Conservation (phyloP, 139 green algal species). For the Picochlorum sp. region DNA sequence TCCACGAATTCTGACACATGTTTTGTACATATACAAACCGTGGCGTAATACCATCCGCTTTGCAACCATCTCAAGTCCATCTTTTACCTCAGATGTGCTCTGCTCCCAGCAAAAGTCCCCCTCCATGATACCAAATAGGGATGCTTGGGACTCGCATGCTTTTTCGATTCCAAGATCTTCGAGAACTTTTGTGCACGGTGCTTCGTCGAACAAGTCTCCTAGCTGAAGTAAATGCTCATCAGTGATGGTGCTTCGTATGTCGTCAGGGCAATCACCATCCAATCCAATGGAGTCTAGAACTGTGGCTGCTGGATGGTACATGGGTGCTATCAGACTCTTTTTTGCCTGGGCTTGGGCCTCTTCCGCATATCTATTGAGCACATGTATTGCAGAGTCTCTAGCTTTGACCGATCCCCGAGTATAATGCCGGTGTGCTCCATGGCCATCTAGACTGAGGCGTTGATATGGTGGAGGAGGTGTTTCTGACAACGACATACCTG, state of each 20-base stretch:
- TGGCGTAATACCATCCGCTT: conserved; percentile 49
- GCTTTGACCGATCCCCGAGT: conserved; percentile 11
- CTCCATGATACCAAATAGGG: conserved; percentile 38
- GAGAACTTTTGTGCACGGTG: neutral
- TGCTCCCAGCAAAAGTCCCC: conserved; percentile 1
- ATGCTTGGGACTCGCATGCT: conserved; percentile 7
- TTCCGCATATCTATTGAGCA: neutral
- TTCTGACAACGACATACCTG: neutral
- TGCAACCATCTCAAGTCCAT: conserved; percentile 43
- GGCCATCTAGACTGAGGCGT: conserved; percentile 15
- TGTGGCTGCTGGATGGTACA: neutral
- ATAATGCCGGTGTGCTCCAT: conserved; percentile 11
- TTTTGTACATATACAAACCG: conserved; percentile 50
- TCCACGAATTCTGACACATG: conserved; percentile 32
- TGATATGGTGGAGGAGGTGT: neutral
- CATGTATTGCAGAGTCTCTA: neutral
- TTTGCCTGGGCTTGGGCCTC: neutral
- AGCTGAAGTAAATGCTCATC: conserved; percentile 58
- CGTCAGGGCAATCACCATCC: conserved; percentile 25
- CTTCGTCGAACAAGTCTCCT: conserved; percentile 40
- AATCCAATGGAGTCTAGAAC: conserved; percentile 24
- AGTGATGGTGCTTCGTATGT: conserved; percentile 26
- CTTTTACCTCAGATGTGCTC: conserved; percentile 39
- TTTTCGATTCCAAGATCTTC: conserved; percentile 4
- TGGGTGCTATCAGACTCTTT: neutral